These are phyloP conservation scores for Gaeumannomyces sp. DNA, from an alignment of 2,329 filamentous ascomycete species.

Conservation along the genomic window DNA sequence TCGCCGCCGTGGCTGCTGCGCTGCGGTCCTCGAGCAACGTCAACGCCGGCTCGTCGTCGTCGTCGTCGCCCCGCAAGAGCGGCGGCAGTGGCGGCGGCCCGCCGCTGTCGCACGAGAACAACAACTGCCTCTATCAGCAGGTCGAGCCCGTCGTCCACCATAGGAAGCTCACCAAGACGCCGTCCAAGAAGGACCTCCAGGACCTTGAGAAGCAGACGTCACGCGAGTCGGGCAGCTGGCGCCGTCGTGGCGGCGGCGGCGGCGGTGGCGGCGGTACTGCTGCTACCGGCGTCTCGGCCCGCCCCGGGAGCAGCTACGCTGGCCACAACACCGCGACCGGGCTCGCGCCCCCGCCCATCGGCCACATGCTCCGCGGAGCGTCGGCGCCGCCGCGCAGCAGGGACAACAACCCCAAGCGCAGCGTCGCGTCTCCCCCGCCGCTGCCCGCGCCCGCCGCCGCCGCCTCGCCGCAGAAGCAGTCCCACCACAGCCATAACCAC, in stretches of 20 bases:
- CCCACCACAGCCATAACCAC: background rate
- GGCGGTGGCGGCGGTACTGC: background rate
- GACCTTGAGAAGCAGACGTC: background rate
- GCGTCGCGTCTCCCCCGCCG: background rate
- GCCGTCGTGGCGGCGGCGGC: background rate
- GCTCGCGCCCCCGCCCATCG: background rate
- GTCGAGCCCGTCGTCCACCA: background rate
- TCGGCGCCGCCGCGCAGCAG: background rate
- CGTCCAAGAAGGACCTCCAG: slow-evolving; percentile 2
- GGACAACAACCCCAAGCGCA: background rate
- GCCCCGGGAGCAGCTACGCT: background rate
- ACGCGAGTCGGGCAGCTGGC: background rate
- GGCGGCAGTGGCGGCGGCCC: background rate
- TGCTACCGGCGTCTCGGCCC: background rate
- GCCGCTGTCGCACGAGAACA: slow-evolving; percentile 1
- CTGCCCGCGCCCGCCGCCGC: background rate
- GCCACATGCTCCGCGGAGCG: background rate
- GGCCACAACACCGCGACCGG: background rate
- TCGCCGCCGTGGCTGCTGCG: background rate
- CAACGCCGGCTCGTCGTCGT: slow-evolving; percentile 12
- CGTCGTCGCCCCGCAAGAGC: slow-evolving; percentile 4
- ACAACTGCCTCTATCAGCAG: background rate
- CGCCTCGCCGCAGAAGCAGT: background rate
- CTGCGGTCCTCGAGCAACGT: slow-evolving; percentile 14
- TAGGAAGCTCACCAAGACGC: slow-evolving; percentile 8